These are phyloP conservation scores for Bruguiera gymnorhiza DNA, from an alignment of 345 rosid genomes.

Conservation along the genomic window DNA sequence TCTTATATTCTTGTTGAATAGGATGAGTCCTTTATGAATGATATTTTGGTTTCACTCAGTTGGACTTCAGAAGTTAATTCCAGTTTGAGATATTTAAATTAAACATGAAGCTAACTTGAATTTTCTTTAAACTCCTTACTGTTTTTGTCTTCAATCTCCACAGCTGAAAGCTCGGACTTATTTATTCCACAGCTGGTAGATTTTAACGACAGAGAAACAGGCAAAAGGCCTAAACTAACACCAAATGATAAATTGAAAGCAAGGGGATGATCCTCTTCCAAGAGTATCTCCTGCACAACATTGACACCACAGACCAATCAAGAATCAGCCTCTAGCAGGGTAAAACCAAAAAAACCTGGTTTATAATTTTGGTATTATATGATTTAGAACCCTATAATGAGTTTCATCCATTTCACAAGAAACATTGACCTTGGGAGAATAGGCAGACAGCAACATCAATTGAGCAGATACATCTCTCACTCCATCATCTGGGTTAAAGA, in stretches of 20 bases:
- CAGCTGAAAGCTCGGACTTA: conserved; percentile 63
- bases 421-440: conserved; percentile 62
- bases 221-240: conserved; percentile 85
- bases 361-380: conserved; percentile 3
- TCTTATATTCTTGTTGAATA: no score
- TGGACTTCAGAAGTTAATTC: background rate
- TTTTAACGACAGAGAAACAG: conserved; percentile 61
- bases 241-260: conserved; percentile 73
- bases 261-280: conserved; percentile 93
- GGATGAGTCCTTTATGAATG: no score
- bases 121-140: conserved; percentile 41
- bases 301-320: conserved; percentile 19
- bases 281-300: conserved; percentile 57
- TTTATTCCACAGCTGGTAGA: conserved; percentile 89
- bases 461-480: conserved; percentile 56
- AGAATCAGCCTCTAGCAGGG: conserved; percentile 18
- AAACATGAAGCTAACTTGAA: conserved; percentile 4
- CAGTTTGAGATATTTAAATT: background rate
- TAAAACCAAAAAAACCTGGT: conserved; percentile 18
- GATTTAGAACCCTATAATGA: conserved; percentile 13
- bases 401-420: conserved; percentile 16
- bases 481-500: conserved; percentile 85
- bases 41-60: no score
- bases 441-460: conserved; percentile 60
- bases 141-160: conserved; percentile 65